phyloP scores from a whole-genome alignment of 1,284 basidiomycete genomes.

The Marasmius tenuissimus region DNA sequence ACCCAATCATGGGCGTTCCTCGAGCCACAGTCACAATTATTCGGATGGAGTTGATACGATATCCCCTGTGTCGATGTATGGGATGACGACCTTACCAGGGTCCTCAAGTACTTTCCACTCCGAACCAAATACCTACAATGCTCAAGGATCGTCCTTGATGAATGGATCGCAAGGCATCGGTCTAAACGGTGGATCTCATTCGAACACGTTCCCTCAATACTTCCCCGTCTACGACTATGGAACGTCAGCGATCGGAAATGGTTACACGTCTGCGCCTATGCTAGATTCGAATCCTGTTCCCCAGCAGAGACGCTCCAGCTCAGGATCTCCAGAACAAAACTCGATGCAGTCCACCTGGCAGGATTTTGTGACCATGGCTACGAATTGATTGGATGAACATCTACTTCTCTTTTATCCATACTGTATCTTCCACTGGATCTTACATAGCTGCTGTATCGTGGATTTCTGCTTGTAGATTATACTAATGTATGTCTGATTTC shows the following conservation, averaged over 20 bases:
- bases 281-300: slow-evolving; percentile 38
- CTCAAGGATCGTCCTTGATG: slow-evolving; percentile 16
- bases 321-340: slow-evolving; percentile 56
- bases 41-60: slow-evolving; percentile 34
- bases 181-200: slow-evolving; percentile 16
- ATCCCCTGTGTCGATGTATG: slow-evolving; percentile 44
- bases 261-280: slow-evolving; percentile 33
- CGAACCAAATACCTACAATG: slow-evolving; percentile 24
- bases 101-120: slow-evolving; percentile 28
- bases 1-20: slow-evolving; percentile 22
- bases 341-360: slow-evolving; percentile 57
- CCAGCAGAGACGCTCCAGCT: slow-evolving; percentile 29
- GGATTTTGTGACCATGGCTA: slow-evolving; percentile 45
- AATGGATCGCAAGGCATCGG: slow-evolving; percentile 13
- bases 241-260: slow-evolving; percentile 28
- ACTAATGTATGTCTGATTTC: background rate
- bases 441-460: background rate
- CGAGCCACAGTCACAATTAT: slow-evolving; percentile 16
- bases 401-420: slow-evolving; percentile 1
- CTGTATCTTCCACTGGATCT: background rate
- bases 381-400: background rate
- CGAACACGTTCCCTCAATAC: slow-evolving; percentile 57
- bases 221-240: slow-evolving; percentile 78
- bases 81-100: slow-evolving; percentile 32
- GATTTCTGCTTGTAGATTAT: too few species aligned